Conservation (phyloP, 495 filamentous ascomycete species). For the Aspergillus avenaceus region DNA sequence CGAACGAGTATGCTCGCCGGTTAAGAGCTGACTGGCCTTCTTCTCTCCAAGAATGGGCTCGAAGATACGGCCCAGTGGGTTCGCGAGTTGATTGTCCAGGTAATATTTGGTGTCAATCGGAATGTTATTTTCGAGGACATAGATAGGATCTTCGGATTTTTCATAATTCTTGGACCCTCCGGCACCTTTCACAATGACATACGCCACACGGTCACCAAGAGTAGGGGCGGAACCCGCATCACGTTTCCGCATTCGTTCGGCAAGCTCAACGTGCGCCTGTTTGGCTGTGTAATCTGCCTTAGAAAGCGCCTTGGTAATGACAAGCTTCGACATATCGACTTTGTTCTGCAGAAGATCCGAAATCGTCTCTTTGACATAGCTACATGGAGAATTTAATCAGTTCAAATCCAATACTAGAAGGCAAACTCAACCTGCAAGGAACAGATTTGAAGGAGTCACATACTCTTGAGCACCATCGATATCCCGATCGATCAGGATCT, state of each 20-base stretch:
- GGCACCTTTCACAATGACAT: constrained; percentile 94
- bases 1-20: constrained; percentile 86
- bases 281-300: constrained; percentile 80
- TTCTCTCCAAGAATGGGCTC: constrained; percentile 93
- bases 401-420: too few relatives aligned
- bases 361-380: constrained; percentile 95
- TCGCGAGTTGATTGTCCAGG: constrained; percentile 95
- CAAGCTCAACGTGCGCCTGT: constrained; percentile 94
- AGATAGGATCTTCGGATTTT: constrained; percentile 92
- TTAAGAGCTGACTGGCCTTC: constrained; percentile 75
- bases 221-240: constrained; percentile 93
- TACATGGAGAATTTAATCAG: constrained; percentile 39
- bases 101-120: constrained; percentile 99
- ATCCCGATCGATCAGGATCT: constrained; percentile 92
- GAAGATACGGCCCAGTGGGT: constrained; percentile 92
- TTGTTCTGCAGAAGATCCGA: constrained; percentile 95
- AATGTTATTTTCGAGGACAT: constrained; percentile 93
- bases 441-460: constrained; percentile 24
- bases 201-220: constrained; percentile 93
- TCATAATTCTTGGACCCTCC: constrained; percentile 90
- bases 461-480: constrained; percentile 89
- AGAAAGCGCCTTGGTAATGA: constrained; percentile 95
- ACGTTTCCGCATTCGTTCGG: constrained; percentile 90
- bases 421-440: too few relatives aligned
- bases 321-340: constrained; percentile 97